phyloP scores from a whole-genome alignment of 2,329 filamentous ascomycete species.

The Stachybotrys elegans region DNA sequence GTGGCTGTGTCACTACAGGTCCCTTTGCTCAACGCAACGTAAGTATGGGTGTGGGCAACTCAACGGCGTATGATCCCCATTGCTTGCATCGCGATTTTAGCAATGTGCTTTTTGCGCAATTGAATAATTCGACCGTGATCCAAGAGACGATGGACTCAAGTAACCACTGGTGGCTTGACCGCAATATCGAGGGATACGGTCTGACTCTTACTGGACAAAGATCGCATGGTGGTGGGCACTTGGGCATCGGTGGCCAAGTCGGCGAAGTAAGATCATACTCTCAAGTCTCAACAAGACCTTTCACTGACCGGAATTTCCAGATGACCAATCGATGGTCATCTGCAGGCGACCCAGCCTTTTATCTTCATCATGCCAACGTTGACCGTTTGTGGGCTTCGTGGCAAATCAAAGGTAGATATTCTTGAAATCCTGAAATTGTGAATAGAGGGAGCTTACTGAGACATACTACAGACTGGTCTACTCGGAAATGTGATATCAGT shows the following conservation, averaged over 20 bases:
- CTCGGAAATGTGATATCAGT: not conserved
- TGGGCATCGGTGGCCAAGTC: not conserved
- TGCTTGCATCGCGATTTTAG: not conserved
- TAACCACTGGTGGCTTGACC: not conserved
- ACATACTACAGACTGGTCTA: slow-evolving; percentile 7
- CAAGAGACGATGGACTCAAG: not conserved
- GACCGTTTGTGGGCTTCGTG: not conserved
- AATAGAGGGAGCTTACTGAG: not conserved
- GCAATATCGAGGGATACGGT: not conserved
- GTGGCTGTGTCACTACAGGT: not conserved
- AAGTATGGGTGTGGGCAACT: not conserved
- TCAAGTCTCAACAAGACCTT: not conserved
- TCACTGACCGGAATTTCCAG: not conserved
- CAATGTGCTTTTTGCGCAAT: not conserved
- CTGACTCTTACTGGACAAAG: not conserved
- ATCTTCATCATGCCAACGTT: not conserved
- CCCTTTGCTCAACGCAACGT: not conserved
- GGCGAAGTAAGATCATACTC: not conserved
- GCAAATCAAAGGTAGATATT: not conserved
- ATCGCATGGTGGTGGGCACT: not conserved
- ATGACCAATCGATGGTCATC: not conserved
- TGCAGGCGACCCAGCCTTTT: not conserved
- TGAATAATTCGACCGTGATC: not conserved
- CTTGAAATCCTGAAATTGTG: not conserved
- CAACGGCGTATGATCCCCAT: not conserved